Percentiles rank a stretch among this genome's conserved stretches.
Evolutionary conservation across 305 asterid species (phyloP).

Genomic region (Ilex paraguariensis): DNA sequence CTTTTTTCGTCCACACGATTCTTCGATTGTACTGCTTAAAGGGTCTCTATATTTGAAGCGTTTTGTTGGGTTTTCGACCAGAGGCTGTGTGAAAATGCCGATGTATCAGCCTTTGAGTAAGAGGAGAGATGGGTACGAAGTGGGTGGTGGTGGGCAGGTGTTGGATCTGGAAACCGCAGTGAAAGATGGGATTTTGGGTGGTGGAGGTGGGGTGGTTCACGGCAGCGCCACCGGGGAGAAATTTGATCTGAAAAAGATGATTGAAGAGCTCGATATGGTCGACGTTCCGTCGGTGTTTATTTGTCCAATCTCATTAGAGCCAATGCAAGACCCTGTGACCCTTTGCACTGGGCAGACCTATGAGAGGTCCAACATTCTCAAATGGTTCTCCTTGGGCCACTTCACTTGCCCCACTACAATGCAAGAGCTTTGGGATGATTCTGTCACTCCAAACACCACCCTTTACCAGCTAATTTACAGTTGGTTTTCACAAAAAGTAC

Average conservation of each 20-base stretch:
- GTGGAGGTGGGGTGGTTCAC: conserved; percentile 27
- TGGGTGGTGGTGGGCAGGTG: conserved; percentile 42
- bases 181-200: conserved; percentile 51
- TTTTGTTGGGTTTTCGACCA: conserved; percentile 1
- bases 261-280: conserved; percentile 30
- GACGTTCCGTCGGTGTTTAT: conserved; percentile 45
- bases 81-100: conserved; percentile 26
- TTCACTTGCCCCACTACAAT: conserved; percentile 47
- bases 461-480: conserved; percentile 37
- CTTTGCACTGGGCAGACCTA: conserved; percentile 51
- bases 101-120: conserved; percentile 39
- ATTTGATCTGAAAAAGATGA: conserved; percentile 33
- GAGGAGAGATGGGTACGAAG: conserved; percentile 27
- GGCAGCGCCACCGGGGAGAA: conserved; percentile 28
- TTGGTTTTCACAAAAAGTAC: conserved; percentile 43
- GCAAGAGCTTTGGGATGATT: conserved; percentile 52
- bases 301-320: conserved; percentile 45
- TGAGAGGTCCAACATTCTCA: conserved; percentile 45
- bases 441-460: conserved; percentile 38
- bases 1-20: conserved; percentile 47
- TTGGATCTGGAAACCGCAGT: conserved; percentile 50
- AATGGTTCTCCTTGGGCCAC: conserved; percentile 47
- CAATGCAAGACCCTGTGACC: conserved; percentile 54
- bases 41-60: conserved; percentile 17
- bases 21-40: conserved; percentile 20